These are phyloP conservation scores for Apophysomyces ossiformis DNA, from an alignment of 371 early-diverging fungal genomes.

Conservation along the genomic window DNA sequence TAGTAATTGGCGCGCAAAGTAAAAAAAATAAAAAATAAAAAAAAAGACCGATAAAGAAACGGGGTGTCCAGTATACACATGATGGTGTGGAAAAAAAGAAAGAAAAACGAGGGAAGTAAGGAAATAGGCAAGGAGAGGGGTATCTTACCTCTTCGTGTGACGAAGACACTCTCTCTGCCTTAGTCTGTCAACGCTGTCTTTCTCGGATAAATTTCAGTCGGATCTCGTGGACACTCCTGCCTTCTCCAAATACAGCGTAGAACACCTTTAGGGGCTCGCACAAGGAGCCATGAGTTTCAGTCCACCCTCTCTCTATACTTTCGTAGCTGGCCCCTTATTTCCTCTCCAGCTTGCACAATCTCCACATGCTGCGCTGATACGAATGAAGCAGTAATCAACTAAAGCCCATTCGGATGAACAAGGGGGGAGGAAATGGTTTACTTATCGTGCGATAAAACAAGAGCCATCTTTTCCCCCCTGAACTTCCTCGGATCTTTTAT, in stretches of 20 bases:
- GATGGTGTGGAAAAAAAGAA: too few species aligned
- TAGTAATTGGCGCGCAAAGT: constrained; percentile 3
- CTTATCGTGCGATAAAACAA: constrained; percentile 3
- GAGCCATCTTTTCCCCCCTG: background rate
- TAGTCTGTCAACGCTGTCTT: too few species aligned
- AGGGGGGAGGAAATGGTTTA: background rate
- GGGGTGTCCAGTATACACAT: too few species aligned
- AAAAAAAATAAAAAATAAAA: background rate
- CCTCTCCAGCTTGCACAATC: background rate
- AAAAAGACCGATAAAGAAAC: background rate
- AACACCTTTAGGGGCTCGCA: background rate
- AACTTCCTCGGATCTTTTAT: background rate
- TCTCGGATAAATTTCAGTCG: too few species aligned
- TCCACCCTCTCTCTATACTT: background rate
- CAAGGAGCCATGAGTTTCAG: background rate
- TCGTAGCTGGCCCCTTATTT: background rate
- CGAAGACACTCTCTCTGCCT: too few species aligned
- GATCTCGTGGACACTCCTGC: too few species aligned
- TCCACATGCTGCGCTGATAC: background rate
- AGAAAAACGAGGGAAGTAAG: too few species aligned
- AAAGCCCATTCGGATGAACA: background rate
- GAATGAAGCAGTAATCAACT: background rate
- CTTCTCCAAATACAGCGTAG: background rate
- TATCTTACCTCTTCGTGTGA: too few species aligned
- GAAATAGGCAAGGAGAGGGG: too few species aligned